These are phyloP conservation scores for Cerioporus squamosus DNA, from an alignment of 1,284 basidiomycete species.

Conservation along the genomic window DNA sequence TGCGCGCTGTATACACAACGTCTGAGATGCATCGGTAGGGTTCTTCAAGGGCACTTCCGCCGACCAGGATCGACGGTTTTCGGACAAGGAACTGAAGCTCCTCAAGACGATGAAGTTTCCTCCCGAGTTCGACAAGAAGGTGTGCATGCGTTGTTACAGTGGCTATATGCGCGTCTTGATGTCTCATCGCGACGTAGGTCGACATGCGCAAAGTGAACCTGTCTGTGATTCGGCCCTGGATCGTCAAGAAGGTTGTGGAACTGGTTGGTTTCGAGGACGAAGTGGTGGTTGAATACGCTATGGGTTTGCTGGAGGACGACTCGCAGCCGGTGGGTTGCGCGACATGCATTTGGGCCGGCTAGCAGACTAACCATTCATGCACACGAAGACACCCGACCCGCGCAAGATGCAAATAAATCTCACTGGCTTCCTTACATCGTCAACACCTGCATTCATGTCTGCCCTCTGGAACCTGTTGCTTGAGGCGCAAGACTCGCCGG, in stretches of 20 bases:
- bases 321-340: slow-evolving; percentile 69
- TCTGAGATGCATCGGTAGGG: slow-evolving; percentile 43
- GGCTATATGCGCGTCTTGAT: neutral
- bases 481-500: slow-evolving; percentile 87
- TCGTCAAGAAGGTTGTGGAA: slow-evolving; percentile 88
- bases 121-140: slow-evolving; percentile 88
- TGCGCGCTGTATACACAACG: neutral
- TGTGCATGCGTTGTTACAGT: slow-evolving; percentile 28
- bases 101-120: slow-evolving; percentile 93
- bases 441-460: slow-evolving; percentile 86
- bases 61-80: slow-evolving; percentile 89
- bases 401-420: slow-evolving; percentile 95
- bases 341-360: neutral
- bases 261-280: slow-evolving; percentile 96
- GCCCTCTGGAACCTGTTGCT: slow-evolving; percentile 90
- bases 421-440: slow-evolving; percentile 86
- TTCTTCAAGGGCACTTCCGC: slow-evolving; percentile 89
- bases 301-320: slow-evolving; percentile 89
- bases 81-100: slow-evolving; percentile 92
- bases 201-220: slow-evolving; percentile 96
- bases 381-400: slow-evolving; percentile 85
- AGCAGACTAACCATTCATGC: neutral
- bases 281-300: slow-evolving; percentile 94
- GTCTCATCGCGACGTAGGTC: slow-evolving; percentile 54
- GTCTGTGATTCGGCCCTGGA: slow-evolving; percentile 90